These are phyloP conservation scores for Coleophoma eucalyptorum DNA, from an alignment of 2,329 filamentous ascomycete species.

Conservation along the genomic window DNA sequence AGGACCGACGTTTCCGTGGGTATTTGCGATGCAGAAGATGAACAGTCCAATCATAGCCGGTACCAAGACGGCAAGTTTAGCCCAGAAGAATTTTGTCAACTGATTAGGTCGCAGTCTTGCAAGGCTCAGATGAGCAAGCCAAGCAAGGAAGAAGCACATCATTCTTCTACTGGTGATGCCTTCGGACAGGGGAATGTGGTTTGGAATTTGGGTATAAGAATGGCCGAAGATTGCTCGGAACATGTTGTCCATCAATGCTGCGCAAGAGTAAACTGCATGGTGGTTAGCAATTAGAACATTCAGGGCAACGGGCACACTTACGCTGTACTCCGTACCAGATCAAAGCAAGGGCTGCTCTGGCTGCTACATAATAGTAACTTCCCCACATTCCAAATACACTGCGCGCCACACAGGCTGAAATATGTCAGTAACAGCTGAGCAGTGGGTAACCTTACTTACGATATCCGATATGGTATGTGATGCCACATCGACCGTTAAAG, in stretches of 20 bases:
- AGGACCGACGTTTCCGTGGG: constrained; percentile 22
- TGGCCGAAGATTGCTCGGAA: constrained; percentile 28
- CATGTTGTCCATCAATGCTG: constrained; percentile 26
- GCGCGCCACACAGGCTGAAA: constrained; percentile 24
- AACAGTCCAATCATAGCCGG: constrained; percentile 27
- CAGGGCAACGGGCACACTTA: constrained; percentile 2
- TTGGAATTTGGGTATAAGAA: constrained; percentile 26
- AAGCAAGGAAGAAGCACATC: constrained; percentile 32
- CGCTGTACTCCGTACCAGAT: constrained; percentile 33
- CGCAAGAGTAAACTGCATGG: constrained; percentile 22
- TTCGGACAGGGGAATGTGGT: constrained; percentile 23
- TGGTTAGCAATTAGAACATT: not conserved
- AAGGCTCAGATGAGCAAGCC: constrained; percentile 33
- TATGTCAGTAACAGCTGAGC: not conserved
- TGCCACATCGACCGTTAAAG: constrained; percentile 36
- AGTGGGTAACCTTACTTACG: constrained; percentile 12
- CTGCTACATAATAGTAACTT: constrained; percentile 37
- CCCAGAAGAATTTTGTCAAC: constrained; percentile 35
- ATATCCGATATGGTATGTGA: constrained; percentile 33
- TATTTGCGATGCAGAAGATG: constrained; percentile 30
- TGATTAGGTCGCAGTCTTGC: constrained; percentile 33
- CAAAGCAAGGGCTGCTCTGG: constrained; percentile 34
- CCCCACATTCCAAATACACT: constrained; percentile 37
- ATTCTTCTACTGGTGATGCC: constrained; percentile 30
- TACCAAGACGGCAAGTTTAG: constrained; percentile 32